These are phyloP conservation scores for Nemania diffusa DNA, from an alignment of 2,329 filamentous ascomycete genomes.

Conservation along the genomic window DNA sequence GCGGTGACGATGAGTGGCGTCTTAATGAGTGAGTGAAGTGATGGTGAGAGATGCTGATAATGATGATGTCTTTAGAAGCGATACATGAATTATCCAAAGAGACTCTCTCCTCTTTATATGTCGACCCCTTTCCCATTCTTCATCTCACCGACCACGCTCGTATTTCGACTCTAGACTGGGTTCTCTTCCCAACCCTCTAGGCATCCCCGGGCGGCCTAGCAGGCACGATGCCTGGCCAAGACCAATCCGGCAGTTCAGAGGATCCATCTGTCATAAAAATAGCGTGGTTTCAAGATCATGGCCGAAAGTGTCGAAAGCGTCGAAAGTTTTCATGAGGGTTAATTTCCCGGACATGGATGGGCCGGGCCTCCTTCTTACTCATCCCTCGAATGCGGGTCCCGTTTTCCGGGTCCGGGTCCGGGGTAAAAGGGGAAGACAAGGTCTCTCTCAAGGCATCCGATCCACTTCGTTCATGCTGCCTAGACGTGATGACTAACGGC, in stretches of 20 bases:
- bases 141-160: constrained; percentile 7
- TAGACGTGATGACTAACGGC: not conserved
- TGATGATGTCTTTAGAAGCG: constrained; percentile 1
- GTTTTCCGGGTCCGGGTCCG: constrained; percentile 11
- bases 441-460: constrained; percentile 11
- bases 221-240: constrained; percentile 23
- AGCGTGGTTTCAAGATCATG: not conserved
- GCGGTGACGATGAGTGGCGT: not conserved
- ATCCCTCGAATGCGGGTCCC: constrained; percentile 12
- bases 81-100: not conserved
- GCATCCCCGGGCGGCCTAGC: constrained; percentile 27
- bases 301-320: constrained; percentile 13
- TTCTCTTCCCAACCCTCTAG: constrained; percentile 8
- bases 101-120: constrained; percentile 23
- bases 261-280: not conserved
- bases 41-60: not conserved
- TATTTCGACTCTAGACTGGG: not conserved
- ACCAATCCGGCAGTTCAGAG: constrained; percentile 19
- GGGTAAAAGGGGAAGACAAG: constrained; percentile 11
- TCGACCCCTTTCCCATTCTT: constrained; percentile 5
- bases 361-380: constrained; percentile 1
- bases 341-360: constrained; percentile 33
- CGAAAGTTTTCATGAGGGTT: constrained; percentile 9
- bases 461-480: constrained; percentile 16
- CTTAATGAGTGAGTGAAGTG: not conserved